Conservation (phyloP, 1,284 basidiomycete species). For the Puccinia coronata region DNA sequence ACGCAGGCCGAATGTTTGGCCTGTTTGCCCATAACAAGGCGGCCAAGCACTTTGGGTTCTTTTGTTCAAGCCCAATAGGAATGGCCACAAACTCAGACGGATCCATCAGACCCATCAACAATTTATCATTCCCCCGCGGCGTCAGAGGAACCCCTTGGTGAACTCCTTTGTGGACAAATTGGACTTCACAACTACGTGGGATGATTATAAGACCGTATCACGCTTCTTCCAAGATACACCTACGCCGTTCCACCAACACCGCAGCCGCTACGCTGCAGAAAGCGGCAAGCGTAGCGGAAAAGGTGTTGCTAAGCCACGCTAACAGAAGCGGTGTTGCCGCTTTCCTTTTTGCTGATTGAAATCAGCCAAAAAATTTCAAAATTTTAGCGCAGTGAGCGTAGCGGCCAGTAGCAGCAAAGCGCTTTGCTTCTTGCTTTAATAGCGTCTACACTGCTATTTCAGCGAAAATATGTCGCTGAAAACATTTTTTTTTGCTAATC, state of each 20-base stretch:
- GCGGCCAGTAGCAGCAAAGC: neutral
- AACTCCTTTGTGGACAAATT: no score
- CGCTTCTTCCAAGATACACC: no score
- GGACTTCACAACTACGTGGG: no score
- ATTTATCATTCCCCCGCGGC: no score
- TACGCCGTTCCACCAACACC: no score
- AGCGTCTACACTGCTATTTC: neutral
- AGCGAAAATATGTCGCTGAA: neutral
- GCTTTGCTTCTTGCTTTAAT: neutral
- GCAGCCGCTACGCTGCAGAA: neutral
- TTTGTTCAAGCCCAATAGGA: neutral
- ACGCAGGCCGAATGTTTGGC: conserved; percentile 10
- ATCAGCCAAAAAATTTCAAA: neutral
- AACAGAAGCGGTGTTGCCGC: neutral
- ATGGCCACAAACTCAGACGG: neutral
- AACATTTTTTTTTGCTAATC: no score
- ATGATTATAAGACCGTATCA: no score
- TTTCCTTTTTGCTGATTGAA: neutral
- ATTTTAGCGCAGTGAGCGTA: neutral
- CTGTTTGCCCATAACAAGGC: neutral
- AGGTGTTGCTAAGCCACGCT: neutral
- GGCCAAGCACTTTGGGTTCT: neutral
- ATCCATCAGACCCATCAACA: neutral
- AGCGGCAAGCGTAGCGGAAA: neutral
- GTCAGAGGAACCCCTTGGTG: no score